Evolutionary conservation across 1,284 basidiomycete genomes (phyloP), one percentile per base, ranked within the genome.

Genomic region (Cutaneotrichosporon mucoides): DNA sequence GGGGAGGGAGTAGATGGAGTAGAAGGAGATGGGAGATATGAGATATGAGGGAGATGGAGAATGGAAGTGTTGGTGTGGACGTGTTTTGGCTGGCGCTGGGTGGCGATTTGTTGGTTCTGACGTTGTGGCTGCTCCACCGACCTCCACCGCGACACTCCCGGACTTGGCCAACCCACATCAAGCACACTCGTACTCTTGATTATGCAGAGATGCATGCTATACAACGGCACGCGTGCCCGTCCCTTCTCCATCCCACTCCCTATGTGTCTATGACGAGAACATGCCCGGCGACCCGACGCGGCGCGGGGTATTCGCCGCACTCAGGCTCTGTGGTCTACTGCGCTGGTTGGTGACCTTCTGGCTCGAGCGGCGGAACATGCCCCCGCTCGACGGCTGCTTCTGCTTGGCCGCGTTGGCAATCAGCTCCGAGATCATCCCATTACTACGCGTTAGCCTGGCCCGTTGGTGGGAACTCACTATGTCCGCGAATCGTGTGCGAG

Each of bases 401-500:
- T 69, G 72, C 58, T 75, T 76, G 40, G 75, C 75, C 0, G 77
- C 77, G 61, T 76, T 76, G 43, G 75, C 64, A 57, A 79, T 78
- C 13, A 79, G 67, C 37, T 76, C 76, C 7, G 76, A 78, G 57
- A 79, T 79, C 71, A 77, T 73, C 11, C 77, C 77, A 61, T 79
- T 79, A 56, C 75, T 77, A 53, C 10, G 24, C 38, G 62, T 69
- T 48, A 68, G 59, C 51, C 6, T 9, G 12, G 10, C 2, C 37
- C 44, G 3, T 3, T 16, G 37, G 6, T 34, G 9, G 8, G 10
- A 0, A 70, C 74, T 65, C 55, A 78, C 76, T 76, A 76, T 47
- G 75, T 76, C 1, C 65, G 64, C 13, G 72, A 66, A 71, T 94
- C 91, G 74, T 94, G 90, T 67, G 88, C 86, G 65, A 92, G 79